Base-by-base conservation (phyloP, 495 filamentous ascomycete genomes). In the Aspergillus egyptiacus region DNA sequence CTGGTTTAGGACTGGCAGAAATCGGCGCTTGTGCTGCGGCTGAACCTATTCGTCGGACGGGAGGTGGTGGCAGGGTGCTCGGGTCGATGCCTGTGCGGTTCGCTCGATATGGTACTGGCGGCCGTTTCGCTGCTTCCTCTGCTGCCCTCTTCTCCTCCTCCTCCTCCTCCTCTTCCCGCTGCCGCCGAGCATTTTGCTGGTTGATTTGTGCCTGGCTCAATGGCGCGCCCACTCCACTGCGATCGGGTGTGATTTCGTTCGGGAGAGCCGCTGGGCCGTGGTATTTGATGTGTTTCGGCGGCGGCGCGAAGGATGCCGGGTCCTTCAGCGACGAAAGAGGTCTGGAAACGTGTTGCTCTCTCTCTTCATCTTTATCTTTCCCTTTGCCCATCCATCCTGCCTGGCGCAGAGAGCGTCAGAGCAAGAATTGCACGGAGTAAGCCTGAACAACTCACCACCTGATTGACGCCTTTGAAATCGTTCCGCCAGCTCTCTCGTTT, bases 241-340 rank as follows among this genome's bases (percentile, higher is more conserved):
- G 63, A 57, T 77, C 71, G 2, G 76, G 74, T 2, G 73, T 77
- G 4, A 62, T 67, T 45, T 70, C 60, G 43, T 74, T 73, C 18
- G 75, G 66, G 5, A 71, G 56, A 8, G 77, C 73, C 5, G 67
- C 66, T 2, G 66, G 66, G 13, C 77, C 73, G 59, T 82, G 70
- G 51, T 74, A 80, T 33, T 74, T 76, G 57, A 75, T 63, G 52
- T 79, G 76, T 53, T 84, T 95, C 3, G 91, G 91, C 17, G 91
- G 91, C 27, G 91, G 88, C 2, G 79, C 89, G 63, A 98, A 96
- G 10, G 83, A 76, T 0, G 80, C 62, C 2, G 93, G 91, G 63
- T 98, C 93, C 58, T 84, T 83, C 15, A 98, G 73, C 2, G 84
- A 74, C 3, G 82, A 77, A n/a, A 95, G 63, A 2, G 93, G 91